Percentiles rank a stretch among this genome's conserved stretches.
These are phyloP conservation scores for Mortierella claussenii DNA, from an alignment of 192 early-diverging fungal genomes.

Conservation along the genomic window DNA sequence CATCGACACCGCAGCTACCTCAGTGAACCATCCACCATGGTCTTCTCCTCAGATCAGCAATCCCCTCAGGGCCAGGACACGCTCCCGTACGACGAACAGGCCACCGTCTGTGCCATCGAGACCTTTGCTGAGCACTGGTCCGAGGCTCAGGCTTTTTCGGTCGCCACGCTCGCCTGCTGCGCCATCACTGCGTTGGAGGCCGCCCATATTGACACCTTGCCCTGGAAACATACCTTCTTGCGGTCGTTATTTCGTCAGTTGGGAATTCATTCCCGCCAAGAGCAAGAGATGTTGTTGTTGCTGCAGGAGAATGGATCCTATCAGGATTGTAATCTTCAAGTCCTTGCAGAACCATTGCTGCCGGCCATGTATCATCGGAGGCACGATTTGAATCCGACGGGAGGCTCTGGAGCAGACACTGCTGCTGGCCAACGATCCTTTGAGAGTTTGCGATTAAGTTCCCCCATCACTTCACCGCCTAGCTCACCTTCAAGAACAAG, in stretches of 20 bases:
- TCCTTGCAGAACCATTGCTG: constrained; percentile 40
- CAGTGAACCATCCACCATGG: not conserved
- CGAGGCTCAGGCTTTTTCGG: constrained; percentile 40
- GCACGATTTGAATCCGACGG: not conserved
- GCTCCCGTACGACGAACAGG: constrained; percentile 21
- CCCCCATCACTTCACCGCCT: constrained; percentile 30
- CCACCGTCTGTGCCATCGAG: constrained; percentile 46
- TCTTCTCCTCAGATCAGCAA: not conserved
- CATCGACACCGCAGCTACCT: not conserved
- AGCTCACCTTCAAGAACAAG: constrained; percentile 21
- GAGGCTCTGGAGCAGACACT: not conserved
- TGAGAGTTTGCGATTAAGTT: constrained; percentile 5
- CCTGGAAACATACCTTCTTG: constrained; percentile 51
- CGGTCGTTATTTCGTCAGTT: constrained; percentile 36
- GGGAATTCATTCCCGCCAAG: constrained; percentile 34
- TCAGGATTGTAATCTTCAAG: constrained; percentile 47
- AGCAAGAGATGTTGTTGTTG: constrained; percentile 44
- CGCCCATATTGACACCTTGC: constrained; percentile 33
- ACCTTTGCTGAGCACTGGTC: constrained; percentile 52
- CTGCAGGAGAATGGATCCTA: constrained; percentile 42
- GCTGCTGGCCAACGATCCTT: not conserved
- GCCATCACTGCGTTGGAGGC: constrained; percentile 43
- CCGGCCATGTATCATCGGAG: constrained; percentile 10
- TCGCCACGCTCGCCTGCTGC: constrained; percentile 39
- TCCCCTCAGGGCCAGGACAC: not conserved